Percentiles rank a stretch among this genome's conserved stretches.
These are phyloP conservation scores for Acanthamoeba lenticulata DNA, from an alignment of 208 protist species.

Conservation along the genomic window DNA sequence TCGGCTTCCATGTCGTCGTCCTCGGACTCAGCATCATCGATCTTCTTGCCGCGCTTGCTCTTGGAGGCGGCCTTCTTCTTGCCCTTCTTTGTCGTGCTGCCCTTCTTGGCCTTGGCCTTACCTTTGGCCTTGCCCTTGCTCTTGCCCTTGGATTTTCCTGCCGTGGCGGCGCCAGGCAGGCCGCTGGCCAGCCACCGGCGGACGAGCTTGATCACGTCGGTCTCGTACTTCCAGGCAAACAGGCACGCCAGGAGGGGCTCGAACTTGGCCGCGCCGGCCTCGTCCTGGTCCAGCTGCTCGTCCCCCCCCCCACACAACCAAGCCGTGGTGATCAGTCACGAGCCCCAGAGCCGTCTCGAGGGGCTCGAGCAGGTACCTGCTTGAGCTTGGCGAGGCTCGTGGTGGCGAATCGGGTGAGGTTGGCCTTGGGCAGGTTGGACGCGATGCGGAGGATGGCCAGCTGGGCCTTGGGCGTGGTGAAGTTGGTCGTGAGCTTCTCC, in stretches of 20 bases:
- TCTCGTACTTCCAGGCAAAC: slow-evolving; percentile 14
- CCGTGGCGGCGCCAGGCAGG: background rate
- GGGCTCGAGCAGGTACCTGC: background rate
- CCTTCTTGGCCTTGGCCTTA: background rate
- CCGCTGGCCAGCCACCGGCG: background rate
- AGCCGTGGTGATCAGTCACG: background rate
- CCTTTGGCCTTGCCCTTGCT: background rate
- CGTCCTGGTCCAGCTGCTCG: background rate
- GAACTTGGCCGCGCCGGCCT: background rate
- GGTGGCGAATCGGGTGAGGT: background rate
- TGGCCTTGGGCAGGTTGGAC: background rate
- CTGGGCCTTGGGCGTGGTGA: background rate
- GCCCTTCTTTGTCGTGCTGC: background rate
- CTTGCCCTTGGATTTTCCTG: background rate
- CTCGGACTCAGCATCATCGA: too few species aligned
- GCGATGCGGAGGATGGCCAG: background rate
- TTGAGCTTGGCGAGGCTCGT: background rate
- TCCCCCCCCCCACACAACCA: background rate
- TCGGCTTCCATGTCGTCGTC: background rate
- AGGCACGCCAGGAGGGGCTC: background rate
- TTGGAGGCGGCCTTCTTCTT: background rate
- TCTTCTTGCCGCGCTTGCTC: background rate
- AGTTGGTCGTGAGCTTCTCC: background rate
- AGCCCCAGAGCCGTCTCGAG: background rate
- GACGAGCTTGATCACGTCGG: slow-evolving; percentile 8